A percentile compares a stretch with the other conserved stretches of the same genome.
Conservation (phyloP, 805 yeast genomes). For the Candida vartiovaarae region DNA sequence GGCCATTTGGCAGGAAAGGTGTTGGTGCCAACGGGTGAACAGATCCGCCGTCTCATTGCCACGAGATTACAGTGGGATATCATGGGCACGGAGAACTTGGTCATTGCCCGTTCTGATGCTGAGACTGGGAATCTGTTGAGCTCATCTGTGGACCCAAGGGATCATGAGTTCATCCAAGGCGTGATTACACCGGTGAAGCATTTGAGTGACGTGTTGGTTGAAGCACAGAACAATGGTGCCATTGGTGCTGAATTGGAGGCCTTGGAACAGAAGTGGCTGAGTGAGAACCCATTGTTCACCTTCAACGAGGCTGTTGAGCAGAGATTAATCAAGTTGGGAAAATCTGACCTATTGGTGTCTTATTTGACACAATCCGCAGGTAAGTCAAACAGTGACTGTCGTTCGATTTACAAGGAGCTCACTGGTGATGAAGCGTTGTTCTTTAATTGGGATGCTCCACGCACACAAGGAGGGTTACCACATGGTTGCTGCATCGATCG, state of each 20-base stretch:
- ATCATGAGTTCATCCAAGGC: constrained; percentile 51
- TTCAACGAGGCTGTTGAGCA: constrained; percentile 43
- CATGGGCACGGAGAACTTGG: constrained; percentile 49
- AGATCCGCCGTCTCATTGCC: constrained; percentile 46
- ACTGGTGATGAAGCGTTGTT: constrained; percentile 27
- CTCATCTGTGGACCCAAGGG: constrained; percentile 46
- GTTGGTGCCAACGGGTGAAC: constrained; percentile 52
- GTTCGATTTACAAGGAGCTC: constrained; percentile 18
- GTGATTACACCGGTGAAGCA: constrained; percentile 33
- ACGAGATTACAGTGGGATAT: constrained; percentile 60
- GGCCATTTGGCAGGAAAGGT: constrained; percentile 60
- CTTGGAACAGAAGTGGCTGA: constrained; percentile 43
- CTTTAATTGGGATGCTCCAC: constrained; percentile 56
- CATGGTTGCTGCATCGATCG: constrained; percentile 41
- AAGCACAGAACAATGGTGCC: constrained; percentile 36
- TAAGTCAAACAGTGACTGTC: constrained; percentile 12
- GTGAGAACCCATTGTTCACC: constrained; percentile 34
- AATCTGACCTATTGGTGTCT: constrained; percentile 21
- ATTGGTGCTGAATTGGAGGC: constrained; percentile 27
- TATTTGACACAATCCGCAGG: constrained; percentile 15
- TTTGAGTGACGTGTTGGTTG: constrained; percentile 36
- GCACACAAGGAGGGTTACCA: constrained; percentile 55
- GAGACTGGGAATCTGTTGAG: constrained; percentile 46
- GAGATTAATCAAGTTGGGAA: constrained; percentile 17
- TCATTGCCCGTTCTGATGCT: constrained; percentile 58